These are phyloP conservation scores for Chrysoporthe cubensis DNA, from an alignment of 2,329 filamentous ascomycete species.

Conservation along the genomic window DNA sequence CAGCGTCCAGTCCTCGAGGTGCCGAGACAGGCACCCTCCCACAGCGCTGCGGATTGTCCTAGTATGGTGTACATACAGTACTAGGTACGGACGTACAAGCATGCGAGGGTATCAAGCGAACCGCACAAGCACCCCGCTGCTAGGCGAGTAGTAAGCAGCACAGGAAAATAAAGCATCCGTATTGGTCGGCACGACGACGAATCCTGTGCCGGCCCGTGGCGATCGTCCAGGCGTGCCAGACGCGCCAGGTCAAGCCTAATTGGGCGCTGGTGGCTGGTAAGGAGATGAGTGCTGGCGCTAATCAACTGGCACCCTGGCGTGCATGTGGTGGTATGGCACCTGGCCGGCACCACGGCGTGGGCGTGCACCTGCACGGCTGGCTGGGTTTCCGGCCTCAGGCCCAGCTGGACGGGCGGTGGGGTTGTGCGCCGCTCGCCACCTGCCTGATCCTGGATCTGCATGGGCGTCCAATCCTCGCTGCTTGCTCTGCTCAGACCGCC, in stretches of 20 bases:
- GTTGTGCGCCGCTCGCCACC: slow-evolving; percentile 1
- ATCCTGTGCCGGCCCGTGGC: not conserved
- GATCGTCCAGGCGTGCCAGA: too few relatives aligned
- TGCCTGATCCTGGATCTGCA: slow-evolving; percentile 1
- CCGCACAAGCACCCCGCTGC: not conserved
- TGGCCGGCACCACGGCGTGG: not conserved
- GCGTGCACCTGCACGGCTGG: not conserved
- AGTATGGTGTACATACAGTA: too few relatives aligned
- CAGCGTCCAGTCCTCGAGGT: not conserved
- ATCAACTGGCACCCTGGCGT: too few relatives aligned
- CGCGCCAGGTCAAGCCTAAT: not conserved
- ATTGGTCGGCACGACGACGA: slow-evolving; percentile 23
- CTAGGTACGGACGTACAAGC: too few relatives aligned
- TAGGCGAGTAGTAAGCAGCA: not conserved
- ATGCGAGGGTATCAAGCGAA: too few relatives aligned
- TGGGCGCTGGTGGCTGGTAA: not conserved
- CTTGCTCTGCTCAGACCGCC: slow-evolving; percentile 18
- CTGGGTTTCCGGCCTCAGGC: not conserved
- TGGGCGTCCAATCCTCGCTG: not conserved
- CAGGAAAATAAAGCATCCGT: not conserved
- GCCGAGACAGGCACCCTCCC: too few relatives aligned
- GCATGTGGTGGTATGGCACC: too few relatives aligned
- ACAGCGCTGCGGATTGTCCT: too few relatives aligned
- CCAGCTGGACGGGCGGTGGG: not conserved
- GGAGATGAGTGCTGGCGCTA: too few relatives aligned